Percentiles rank a stretch among this genome's conserved stretches.
Evolutionary conservation across 73 alveolate genomes (phyloP).

Genomic region (Paramecium biaurelia): DNA sequence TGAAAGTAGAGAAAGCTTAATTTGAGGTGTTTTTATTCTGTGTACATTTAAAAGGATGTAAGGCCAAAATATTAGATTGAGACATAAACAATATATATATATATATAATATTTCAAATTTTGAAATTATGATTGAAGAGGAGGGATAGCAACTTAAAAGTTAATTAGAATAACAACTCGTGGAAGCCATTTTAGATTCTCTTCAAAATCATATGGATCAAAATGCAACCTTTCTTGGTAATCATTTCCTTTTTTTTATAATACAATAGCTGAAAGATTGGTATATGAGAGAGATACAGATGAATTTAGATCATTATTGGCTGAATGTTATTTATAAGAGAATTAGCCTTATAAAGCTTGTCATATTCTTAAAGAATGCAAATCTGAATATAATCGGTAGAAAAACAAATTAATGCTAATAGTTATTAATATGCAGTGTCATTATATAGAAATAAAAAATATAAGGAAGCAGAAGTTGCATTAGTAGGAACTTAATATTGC

Average conservation of each 20-base stretch:
- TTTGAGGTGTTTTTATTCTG: slow-evolving; percentile 26
- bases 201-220: slow-evolving; percentile 72
- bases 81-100: neutral
- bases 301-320: slow-evolving; percentile 89
- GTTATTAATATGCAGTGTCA: slow-evolving; percentile 88
- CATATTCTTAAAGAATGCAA: slow-evolving; percentile 84
- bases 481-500: slow-evolving; percentile 66
- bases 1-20: neutral
- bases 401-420: neutral
- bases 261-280: slow-evolving; percentile 67
- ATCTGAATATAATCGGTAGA: slow-evolving; percentile 72
- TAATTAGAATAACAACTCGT: slow-evolving; percentile 58
- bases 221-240: slow-evolving; percentile 83
- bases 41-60: slow-evolving; percentile 27
- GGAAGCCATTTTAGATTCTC: slow-evolving; percentile 70
- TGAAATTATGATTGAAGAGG: slow-evolving; percentile 41
- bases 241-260: slow-evolving; percentile 52
- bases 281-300: slow-evolving; percentile 72
- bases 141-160: neutral
- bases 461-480: slow-evolving; percentile 91
- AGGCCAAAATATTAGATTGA: slow-evolving; percentile 44
- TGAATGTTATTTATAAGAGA: slow-evolving; percentile 87
- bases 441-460: slow-evolving; percentile 82
- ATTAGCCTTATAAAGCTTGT: slow-evolving; percentile 92
- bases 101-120: neutral